Evolutionary conservation across 176 grass and related monocot species (phyloP).

Genomic region (Triticum dicoccoides): DNA sequence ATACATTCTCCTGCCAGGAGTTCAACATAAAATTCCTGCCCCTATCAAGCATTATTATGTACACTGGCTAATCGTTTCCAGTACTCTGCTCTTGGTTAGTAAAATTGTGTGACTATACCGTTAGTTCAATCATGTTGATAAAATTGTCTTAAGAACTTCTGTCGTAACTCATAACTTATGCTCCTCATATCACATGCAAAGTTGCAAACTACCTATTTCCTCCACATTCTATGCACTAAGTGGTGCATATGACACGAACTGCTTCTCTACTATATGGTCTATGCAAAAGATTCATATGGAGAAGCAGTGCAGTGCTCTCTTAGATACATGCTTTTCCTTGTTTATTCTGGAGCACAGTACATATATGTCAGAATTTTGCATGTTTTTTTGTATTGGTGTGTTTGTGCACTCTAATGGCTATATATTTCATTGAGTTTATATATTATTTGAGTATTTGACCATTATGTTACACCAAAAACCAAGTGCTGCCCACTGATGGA

Average conservation of each 20-base stretch:
- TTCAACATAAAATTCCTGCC: background rate
- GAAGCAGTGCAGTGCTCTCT: slow-evolving; percentile 11
- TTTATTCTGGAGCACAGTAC: background rate
- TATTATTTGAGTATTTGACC: slow-evolving; percentile 9
- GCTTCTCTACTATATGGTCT: background rate
- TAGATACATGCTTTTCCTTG: background rate
- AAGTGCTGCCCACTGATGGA: background rate
- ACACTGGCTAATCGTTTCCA: background rate
- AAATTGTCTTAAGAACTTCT: background rate
- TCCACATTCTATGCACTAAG: background rate
- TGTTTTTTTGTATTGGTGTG: background rate
- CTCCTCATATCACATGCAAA: background rate
- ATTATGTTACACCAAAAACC: background rate
- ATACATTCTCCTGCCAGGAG: background rate
- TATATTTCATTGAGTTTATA: background rate
- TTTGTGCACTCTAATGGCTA: background rate
- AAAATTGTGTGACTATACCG: background rate
- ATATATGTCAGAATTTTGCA: background rate
- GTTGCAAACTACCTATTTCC: slow-evolving; percentile 17
- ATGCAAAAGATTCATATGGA: background rate
- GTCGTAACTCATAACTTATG: background rate
- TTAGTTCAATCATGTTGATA: slow-evolving; percentile 5
- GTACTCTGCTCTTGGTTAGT: background rate
- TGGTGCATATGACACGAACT: background rate
- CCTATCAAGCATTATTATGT: slow-evolving; percentile 6